Conservation (phyloP, 768 basidiomycete species). For the Xerocomus brunneocitrinus region DNA sequence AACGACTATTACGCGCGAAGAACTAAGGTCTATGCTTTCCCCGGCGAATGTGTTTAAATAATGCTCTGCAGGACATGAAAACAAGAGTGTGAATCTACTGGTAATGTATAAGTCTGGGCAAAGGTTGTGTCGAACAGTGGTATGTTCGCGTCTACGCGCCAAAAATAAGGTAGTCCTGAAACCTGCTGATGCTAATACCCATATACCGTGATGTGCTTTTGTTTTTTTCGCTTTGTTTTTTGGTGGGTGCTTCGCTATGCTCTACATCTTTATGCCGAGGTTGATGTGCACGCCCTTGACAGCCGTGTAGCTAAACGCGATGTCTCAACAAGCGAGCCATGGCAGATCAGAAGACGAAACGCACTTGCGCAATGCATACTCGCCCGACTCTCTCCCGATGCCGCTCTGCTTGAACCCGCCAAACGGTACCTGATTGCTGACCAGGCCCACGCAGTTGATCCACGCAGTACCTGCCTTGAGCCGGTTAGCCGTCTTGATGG, state of each 20-base stretch:
- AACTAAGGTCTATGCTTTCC: no score
- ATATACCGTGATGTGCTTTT: neutral
- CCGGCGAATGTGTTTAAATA: no score
- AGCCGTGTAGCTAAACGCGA: conserved; percentile 17
- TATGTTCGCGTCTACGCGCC: neutral
- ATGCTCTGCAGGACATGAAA: no score
- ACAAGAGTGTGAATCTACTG: no score
- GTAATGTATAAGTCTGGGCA: no score
- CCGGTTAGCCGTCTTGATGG: conserved; percentile 64
- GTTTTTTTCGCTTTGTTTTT: no score
- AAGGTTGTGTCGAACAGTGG: no score
- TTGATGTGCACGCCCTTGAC: conserved; percentile 43
- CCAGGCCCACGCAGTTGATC: conserved; percentile 40
- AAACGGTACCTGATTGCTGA: conserved; percentile 54
- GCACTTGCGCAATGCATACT: conserved; percentile 60
- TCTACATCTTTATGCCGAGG: conserved; percentile 28
- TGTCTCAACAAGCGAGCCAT: neutral
- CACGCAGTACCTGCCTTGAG: conserved; percentile 81
- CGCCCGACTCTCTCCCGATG: conserved; percentile 76
- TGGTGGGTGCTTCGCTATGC: neutral
- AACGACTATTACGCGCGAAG: no score
- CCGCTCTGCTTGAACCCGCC: conserved; percentile 85
- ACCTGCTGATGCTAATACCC: neutral
- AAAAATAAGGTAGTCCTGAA: neutral
- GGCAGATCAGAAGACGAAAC: conserved; percentile 17